Evolutionary conservation across 2,329 filamentous ascomycete species (phyloP), one percentile per base, ranked within the genome.

Genomic region (Curvularia sp.): DNA sequence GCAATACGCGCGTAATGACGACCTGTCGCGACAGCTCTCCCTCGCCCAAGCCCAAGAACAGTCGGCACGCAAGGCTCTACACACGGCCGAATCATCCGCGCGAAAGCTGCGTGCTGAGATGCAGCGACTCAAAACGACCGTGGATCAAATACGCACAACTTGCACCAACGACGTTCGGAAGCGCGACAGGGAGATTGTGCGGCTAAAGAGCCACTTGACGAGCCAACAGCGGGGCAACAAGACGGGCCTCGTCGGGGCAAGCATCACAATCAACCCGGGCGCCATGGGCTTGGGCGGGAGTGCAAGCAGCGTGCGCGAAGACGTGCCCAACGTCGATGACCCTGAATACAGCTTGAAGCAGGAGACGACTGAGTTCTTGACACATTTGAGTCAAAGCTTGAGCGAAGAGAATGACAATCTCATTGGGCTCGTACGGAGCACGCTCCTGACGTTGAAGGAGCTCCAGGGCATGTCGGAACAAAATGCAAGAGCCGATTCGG

Each of bases 321-420:
- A 85, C 64, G 72, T 82, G 78, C 73, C 75, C 30, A 80, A 82
- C 43, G 65, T 86, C 10, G 83, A 78, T 73, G 86, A 80, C 74
- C 86, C 78, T 59, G 83, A 77, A 53, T 88, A 94, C 76, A 90
- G 87, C 67, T 79, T 98, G 60, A 88, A 89, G 69, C 87, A 89
- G 74, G 95, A 98, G 78, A 96, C 94, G 5, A 97, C 94, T 47
- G 89, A 93, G 49, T 97, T 97, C 72, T 80, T 99, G 56, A 95
- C 93, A 0, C 88, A 91, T 70, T 80, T 97, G 57, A 93, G 92
- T 28, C 90, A 91, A 73, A 87, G 87, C 38, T 80, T 98, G 57
- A 95, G 92, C 71, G 92, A 96, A 65, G 95, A 99, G 76, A 99
- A 99, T 70, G 93, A 97, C 72, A 85, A 86, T 5, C 79, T 98